Evolutionary conservation across 345 rosid genomes (phyloP).

Genomic region (Syzygium oleosum): DNA sequence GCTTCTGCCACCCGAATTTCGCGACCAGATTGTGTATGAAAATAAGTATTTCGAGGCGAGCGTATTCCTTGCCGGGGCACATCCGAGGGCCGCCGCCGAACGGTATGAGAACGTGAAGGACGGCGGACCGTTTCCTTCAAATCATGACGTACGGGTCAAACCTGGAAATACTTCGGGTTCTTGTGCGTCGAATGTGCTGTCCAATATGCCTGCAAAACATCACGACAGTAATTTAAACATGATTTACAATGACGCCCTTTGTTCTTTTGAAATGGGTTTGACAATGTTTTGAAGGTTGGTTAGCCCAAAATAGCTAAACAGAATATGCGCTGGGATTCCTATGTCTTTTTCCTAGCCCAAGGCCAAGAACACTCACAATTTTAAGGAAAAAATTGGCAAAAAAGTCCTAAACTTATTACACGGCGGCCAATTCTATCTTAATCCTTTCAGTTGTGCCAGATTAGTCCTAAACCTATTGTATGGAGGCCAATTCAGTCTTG

Average conservation of each 20-base stretch:
- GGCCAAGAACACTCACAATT: no score
- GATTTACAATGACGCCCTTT: neutral
- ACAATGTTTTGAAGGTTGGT: no score
- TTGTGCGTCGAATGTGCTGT: slow-evolving; percentile 11
- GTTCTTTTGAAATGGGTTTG: neutral
- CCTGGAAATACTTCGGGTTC: slow-evolving; percentile 16
- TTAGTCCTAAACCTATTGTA: no score
- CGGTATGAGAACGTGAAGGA: slow-evolving; percentile 13
- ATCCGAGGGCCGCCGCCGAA: slow-evolving; percentile 26
- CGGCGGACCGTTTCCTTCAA: slow-evolving; percentile 10
- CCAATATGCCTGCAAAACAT: slow-evolving; percentile 15
- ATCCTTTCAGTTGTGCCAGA: no score
- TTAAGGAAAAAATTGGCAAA: no score
- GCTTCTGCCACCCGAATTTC: slow-evolving; percentile 6
- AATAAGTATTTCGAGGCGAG: slow-evolving; percentile 13
- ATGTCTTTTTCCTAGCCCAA: no score
- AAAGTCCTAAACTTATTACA: no score
- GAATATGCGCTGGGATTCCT: no score
- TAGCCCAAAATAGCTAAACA: no score
- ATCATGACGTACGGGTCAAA: slow-evolving; percentile 20
- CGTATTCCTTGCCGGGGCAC: slow-evolving; percentile 21
- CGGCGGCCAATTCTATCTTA: no score
- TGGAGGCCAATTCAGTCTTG: no score
- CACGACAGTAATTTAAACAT: no score
- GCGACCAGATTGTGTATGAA: slow-evolving; percentile 15